A percentile compares a stretch with the other conserved stretches of the same genome.
phyloP scores from a whole-genome alignment of 1,284 basidiomycete genomes.

The Chondrostereum purpureum region DNA sequence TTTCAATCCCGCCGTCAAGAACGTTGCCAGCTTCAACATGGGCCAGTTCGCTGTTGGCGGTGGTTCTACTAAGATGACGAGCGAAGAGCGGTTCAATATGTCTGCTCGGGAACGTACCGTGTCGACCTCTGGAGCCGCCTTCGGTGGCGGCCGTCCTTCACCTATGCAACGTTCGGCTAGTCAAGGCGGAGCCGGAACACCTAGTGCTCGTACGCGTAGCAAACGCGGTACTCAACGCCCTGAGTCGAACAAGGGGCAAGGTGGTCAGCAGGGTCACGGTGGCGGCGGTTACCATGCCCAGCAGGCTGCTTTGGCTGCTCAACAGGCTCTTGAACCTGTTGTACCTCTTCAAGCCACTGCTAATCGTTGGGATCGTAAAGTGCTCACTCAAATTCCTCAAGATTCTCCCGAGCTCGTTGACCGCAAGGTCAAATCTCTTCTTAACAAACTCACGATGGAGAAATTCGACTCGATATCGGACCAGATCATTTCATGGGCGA shows the following conservation, averaged over 20 bases:
- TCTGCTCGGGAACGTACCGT: slow-evolving; percentile 36
- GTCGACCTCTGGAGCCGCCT: slow-evolving; percentile 21
- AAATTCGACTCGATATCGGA: slow-evolving; percentile 93
- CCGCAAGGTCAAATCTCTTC: slow-evolving; percentile 87
- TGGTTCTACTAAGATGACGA: slow-evolving; percentile 54
- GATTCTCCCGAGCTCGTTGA: slow-evolving; percentile 83
- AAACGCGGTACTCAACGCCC: slow-evolving; percentile 62
- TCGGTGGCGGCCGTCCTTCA: slow-evolving; percentile 32
- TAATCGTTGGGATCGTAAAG: slow-evolving; percentile 74
- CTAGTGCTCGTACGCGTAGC: slow-evolving; percentile 52
- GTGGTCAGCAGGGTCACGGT: slow-evolving; percentile 17
- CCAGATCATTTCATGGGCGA: slow-evolving; percentile 92
- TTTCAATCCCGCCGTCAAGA: not conserved
- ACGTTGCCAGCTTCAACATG: slow-evolving; percentile 47
- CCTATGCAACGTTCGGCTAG: slow-evolving; percentile 72
- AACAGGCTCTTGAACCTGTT: slow-evolving; percentile 48
- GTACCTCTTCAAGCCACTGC: slow-evolving; percentile 72
- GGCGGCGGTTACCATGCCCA: slow-evolving; percentile 20
- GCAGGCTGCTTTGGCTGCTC: slow-evolving; percentile 24
- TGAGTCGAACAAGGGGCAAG: slow-evolving; percentile 36
- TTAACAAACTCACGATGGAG: slow-evolving; percentile 97
- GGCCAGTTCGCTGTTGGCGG: slow-evolving; percentile 64
- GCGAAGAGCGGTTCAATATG: slow-evolving; percentile 67
- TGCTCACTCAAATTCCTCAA: slow-evolving; percentile 35
- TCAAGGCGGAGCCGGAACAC: slow-evolving; percentile 56